Percentiles rank a stretch among this genome's conserved stretches.
Evolutionary conservation across 495 filamentous ascomycete species (phyloP).

Genomic region (Talaromyces proteolyticus): DNA sequence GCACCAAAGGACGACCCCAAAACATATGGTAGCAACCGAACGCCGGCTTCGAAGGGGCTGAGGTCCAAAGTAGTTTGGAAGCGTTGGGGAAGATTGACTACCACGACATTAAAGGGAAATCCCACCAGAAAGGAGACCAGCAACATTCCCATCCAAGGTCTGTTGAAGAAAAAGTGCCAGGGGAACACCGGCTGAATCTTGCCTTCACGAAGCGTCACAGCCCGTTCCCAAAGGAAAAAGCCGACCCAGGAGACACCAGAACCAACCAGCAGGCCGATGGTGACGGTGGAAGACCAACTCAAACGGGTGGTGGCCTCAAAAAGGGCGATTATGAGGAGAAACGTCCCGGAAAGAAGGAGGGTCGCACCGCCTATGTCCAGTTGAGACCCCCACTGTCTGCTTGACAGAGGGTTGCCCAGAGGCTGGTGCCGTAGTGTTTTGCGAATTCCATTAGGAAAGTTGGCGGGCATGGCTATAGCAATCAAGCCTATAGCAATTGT

Average conservation of each 20-base stretch:
- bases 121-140: conserved; percentile 45
- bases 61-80: conserved; percentile 48
- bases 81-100: conserved; percentile 54
- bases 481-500: conserved; percentile 15
- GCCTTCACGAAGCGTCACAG: conserved; percentile 17
- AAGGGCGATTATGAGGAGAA: conserved; percentile 51
- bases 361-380: conserved; percentile 53
- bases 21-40: conserved; percentile 51
- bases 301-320: conserved; percentile 48
- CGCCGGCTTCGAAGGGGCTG: conserved; percentile 40
- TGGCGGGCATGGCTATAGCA: conserved; percentile 19
- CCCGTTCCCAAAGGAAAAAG: conserved; percentile 32
- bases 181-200: conserved; percentile 28
- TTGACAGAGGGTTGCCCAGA: conserved; percentile 14
- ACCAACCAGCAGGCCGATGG: conserved; percentile 38
- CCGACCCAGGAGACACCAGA: conserved; percentile 23
- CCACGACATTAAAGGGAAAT: conserved; percentile 47
- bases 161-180: conserved; percentile 24
- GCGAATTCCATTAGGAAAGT: conserved; percentile 24
- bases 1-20: conserved; percentile 43
- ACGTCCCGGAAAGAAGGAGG: conserved; percentile 45
- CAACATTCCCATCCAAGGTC: conserved; percentile 25
- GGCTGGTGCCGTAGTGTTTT: background rate
- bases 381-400: too few species aligned
- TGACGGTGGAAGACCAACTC: conserved; percentile 29